A percentile compares a stretch with the other conserved stretches of the same genome.
Evolutionary conservation across 768 basidiomycete genomes (phyloP).

Genomic region (Galerina sulciceps): DNA sequence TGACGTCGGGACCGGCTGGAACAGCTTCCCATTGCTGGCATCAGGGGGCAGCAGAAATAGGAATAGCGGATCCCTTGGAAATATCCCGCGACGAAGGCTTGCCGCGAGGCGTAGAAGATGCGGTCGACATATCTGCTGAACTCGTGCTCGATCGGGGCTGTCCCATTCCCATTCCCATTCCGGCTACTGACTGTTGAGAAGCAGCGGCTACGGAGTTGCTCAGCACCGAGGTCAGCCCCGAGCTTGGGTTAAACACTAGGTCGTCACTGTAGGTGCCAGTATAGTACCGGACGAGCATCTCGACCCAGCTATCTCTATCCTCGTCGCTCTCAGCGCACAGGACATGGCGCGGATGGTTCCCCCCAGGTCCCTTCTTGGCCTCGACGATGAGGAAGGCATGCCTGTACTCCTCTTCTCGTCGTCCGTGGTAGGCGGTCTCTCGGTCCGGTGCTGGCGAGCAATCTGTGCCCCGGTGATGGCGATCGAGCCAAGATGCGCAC

Average conservation of each 20-base stretch:
- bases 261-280: constrained; percentile 82
- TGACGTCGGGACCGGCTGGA: constrained; percentile 45
- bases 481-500: constrained; percentile 90
- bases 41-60: constrained; percentile 62
- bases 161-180: constrained; percentile 24
- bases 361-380: constrained; percentile 72
- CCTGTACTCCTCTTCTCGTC: constrained; percentile 93
- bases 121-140: constrained; percentile 40
- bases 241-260: constrained; percentile 43
- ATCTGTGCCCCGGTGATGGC: constrained; percentile 92
- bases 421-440: constrained; percentile 55
- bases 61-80: constrained; percentile 54
- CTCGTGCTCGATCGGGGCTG: constrained; percentile 62
- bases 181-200: constrained; percentile 16
- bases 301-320: constrained; percentile 94
- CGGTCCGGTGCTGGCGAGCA: constrained; percentile 84
- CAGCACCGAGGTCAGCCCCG: constrained; percentile 30
- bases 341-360: constrained; percentile 81
- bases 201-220: constrained; percentile 29
- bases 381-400: constrained; percentile 99
- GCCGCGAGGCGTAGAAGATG: constrained; percentile 31
- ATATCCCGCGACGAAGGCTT: constrained; percentile 59
- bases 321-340: constrained; percentile 95
- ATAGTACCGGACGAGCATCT: constrained; percentile 88
- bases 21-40: constrained; percentile 59